Evolutionary conservation across 148 eudicot species (phyloP).

Genomic region (Vaccinium vitisidaea): DNA sequence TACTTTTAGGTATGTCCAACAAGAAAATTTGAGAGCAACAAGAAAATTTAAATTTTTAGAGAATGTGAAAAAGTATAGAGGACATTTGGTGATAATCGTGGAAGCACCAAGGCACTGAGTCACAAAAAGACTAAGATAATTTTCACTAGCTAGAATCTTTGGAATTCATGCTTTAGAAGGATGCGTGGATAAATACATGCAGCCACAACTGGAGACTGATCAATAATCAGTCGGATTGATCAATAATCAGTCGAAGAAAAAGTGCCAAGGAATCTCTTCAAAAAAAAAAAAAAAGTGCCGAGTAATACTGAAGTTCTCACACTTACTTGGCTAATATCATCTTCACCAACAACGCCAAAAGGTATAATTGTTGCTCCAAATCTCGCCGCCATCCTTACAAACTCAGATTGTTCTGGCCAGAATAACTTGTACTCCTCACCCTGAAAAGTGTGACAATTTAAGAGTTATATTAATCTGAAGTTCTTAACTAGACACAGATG

Average conservation of each 20-base stretch:
- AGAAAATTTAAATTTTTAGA: neutral
- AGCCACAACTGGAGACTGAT: neutral
- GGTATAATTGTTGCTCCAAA: constrained; percentile 85
- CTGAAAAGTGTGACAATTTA: constrained; percentile 21
- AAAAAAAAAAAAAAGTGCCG: neutral
- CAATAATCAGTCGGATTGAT: neutral
- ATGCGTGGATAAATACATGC: neutral
- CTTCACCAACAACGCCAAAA: constrained; percentile 83
- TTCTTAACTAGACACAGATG: neutral
- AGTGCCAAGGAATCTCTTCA: too few relatives aligned
- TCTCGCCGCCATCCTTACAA: constrained; percentile 74
- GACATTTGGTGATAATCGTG: neutral
- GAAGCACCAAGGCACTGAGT: neutral
- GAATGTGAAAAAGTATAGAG: neutral
- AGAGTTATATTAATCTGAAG: neutral
- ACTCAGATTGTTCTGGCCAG: constrained; percentile 79
- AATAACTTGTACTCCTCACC: constrained; percentile 69
- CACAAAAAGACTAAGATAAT: neutral
- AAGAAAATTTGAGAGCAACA: neutral
- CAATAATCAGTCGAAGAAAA: neutral
- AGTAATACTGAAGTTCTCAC: neutral
- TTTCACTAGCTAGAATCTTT: neutral
- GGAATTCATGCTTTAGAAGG: neutral
- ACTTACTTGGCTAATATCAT: constrained; percentile 66
- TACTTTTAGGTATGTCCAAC: neutral